These are phyloP conservation scores for Marchantia polymorpha DNA, from an alignment of 225 moss, liverwort and hornwort genomes.

Conservation along the genomic window DNA sequence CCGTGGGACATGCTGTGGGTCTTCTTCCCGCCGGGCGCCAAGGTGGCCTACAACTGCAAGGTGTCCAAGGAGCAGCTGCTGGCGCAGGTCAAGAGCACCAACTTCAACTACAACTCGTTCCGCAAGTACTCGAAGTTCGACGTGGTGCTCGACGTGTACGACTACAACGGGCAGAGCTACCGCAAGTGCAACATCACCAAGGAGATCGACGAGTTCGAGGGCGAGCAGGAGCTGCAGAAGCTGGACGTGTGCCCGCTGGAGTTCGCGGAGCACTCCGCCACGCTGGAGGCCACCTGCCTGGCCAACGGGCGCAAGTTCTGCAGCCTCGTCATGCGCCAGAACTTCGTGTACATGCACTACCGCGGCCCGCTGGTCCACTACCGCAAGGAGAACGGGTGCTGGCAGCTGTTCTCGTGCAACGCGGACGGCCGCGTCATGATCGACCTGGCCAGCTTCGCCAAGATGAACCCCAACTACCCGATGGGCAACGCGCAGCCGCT, in stretches of 20 bases:
- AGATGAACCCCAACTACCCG: conserved; percentile 56
- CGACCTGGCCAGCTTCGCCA: conserved; percentile 58
- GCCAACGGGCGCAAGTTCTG: conserved; percentile 31
- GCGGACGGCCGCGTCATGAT: conserved; percentile 65
- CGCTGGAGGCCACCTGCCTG: conserved; percentile 22
- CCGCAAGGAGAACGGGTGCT: background rate
- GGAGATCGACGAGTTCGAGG: background rate
- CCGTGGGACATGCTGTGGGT: conserved; percentile 57
- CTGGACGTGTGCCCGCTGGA: conserved; percentile 30
- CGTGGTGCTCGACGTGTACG: conserved; percentile 30
- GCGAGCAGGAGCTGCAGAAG: conserved; percentile 17
- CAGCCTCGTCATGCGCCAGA: conserved; percentile 21
- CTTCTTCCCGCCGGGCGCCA: conserved; percentile 43
- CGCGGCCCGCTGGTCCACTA: conserved; percentile 26
- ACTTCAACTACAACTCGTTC: background rate
- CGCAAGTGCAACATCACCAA: conserved; percentile 11
- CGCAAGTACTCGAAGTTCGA: conserved; percentile 18
- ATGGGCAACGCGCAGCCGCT: conserved; percentile 47
- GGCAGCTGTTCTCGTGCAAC: conserved; percentile 46
- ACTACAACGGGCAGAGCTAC: conserved; percentile 52
- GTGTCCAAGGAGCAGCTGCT: conserved; percentile 40
- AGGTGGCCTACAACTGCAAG: conserved; percentile 52
- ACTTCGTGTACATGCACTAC: conserved; percentile 35
- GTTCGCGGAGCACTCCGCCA: conserved; percentile 12
- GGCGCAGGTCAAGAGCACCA: conserved; percentile 29